Base-by-base conservation (phyloP, 805 yeast genomes). In the Starmerella lactis-condensi region DNA sequence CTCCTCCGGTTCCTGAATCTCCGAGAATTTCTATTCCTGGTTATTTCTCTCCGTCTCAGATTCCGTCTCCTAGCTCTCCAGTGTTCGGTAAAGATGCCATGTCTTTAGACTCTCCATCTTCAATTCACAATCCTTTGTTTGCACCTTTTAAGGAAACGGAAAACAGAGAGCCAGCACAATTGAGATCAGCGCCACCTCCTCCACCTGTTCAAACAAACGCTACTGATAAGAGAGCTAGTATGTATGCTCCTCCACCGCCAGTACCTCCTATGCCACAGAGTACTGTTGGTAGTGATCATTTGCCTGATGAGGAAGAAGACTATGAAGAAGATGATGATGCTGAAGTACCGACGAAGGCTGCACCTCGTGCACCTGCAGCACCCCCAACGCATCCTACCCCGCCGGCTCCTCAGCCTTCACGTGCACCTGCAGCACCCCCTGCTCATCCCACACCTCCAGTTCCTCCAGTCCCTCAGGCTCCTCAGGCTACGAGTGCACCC, bases 361-460 rank as follows among this genome's bases (percentile, higher is more conserved):
- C 29, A 5, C 29, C 32, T 15, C 15, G 26, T 6, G 28, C 32
- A 3, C 35, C 44, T n/a, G 11, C 35, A 12, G 17, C 31, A 5
- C 24, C 34, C 12, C 34, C 39, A 11, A 34, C 45, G 23, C 28
- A 30, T 4, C 35, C 43, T 6, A 31, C 40, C 6, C 35, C 37
- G 10, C 36, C 44, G 11, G 26, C 40, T 15, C 30, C 35, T 11
- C 39, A 31, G 18, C 23, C 35, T 21, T n/a, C 26, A 13, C 22
- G 22, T 9, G 22, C 32, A 3, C 30, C 31, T 24, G 25, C 34
- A 10, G 34, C 36, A 9, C 30, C 32, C 9, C 24, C 33, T 8
- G 26, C 37, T 8, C 37, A 34, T n/a, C 18, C 46, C 15, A 28
- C 34, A 5, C 38, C 41, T 13, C 33, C 44, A 6, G 28, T 34